phyloP scores from a whole-genome alignment of 108 stramenopile genomes.

The Nitzschia sp. region DNA sequence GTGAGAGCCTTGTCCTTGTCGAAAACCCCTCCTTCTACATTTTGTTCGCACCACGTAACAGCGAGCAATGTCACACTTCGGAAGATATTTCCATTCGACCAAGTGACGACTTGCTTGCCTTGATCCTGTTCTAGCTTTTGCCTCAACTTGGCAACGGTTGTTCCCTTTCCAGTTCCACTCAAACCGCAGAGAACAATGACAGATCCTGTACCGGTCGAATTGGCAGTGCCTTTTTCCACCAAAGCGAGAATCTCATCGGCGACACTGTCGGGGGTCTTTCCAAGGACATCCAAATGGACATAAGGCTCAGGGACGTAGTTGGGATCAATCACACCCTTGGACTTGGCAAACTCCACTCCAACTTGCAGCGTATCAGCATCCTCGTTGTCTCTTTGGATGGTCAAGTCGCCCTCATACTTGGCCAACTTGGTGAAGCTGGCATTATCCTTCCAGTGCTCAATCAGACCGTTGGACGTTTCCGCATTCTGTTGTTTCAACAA shows the following conservation, averaged over 20 bases:
- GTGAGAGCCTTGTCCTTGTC: conserved; percentile 65
- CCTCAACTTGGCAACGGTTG: conserved; percentile 67
- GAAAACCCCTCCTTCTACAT: conserved; percentile 42
- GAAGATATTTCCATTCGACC: conserved; percentile 90
- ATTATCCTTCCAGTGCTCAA: conserved; percentile 48
- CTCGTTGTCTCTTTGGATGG: conserved; percentile 70
- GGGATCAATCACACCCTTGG: conserved; percentile 83
- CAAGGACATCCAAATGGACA: conserved; percentile 75
- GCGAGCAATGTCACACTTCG: conserved; percentile 81
- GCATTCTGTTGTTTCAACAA: conserved; percentile 72
- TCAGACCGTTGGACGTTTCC: conserved; percentile 75
- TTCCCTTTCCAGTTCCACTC: conserved; percentile 88
- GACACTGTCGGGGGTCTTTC: conserved; percentile 74
- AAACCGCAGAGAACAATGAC: conserved; percentile 83
- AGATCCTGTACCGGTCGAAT: conserved; percentile 36
- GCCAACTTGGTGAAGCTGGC: conserved; percentile 46
- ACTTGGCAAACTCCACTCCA: conserved; percentile 78
- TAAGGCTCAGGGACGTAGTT: conserved; percentile 77
- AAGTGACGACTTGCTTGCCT: conserved; percentile 65
- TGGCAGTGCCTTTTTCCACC: conserved; percentile 22
- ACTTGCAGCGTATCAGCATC: conserved; percentile 68
- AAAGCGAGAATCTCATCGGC: conserved; percentile 62
- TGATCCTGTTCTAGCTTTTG: conserved; percentile 61
- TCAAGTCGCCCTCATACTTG: conserved; percentile 56
- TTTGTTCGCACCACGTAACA: conserved; percentile 81